Percentiles rank a stretch among this genome's conserved stretches.
phyloP scores from a whole-genome alignment of 768 basidiomycete species.

The Termitomyces sp. region DNA sequence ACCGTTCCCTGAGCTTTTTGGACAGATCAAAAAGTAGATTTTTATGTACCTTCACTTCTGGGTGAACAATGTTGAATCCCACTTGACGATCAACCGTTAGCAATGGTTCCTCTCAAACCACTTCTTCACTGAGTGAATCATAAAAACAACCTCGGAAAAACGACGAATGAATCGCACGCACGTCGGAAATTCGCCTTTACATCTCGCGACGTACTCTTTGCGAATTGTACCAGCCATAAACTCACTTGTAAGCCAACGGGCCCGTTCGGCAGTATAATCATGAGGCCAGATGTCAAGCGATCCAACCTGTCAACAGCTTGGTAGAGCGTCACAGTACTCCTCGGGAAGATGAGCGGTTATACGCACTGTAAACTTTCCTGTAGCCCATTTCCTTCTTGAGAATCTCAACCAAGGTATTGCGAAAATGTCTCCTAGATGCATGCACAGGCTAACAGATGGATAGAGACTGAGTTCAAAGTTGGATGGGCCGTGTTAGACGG shows the following conservation, averaged over 20 bases:
- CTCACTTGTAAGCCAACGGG: constrained; percentile 68
- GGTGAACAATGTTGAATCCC: constrained; percentile 94
- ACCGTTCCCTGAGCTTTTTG: not conserved
- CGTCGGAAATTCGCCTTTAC: constrained; percentile 81
- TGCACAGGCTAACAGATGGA: constrained; percentile 69
- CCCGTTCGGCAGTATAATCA: constrained; percentile 77
- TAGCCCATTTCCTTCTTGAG: constrained; percentile 80
- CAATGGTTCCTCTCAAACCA: constrained; percentile 81
- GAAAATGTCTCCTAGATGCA: constrained; percentile 83
- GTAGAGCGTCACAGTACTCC: constrained; percentile 2
- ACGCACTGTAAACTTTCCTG: constrained; percentile 78
- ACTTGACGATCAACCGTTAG: constrained; percentile 93
- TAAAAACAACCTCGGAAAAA: not conserved
- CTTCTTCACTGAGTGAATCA: constrained; percentile 50
- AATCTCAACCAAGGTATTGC: constrained; percentile 84
- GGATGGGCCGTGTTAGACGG: constrained; percentile 9
- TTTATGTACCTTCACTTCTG: constrained; percentile 77
- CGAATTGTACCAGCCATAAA: constrained; percentile 76
- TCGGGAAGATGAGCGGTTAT: not conserved
- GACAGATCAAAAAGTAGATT: not conserved
- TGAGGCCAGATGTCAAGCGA: constrained; percentile 88
- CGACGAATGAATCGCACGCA: constrained; percentile 31
- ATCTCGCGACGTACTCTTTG: constrained; percentile 92
- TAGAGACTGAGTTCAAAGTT: constrained; percentile 5
- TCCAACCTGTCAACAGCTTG: constrained; percentile 95